Evolutionary conservation across 371 early-diverging fungal species (phyloP).

Genomic region (Apophysomyces sp.): DNA sequence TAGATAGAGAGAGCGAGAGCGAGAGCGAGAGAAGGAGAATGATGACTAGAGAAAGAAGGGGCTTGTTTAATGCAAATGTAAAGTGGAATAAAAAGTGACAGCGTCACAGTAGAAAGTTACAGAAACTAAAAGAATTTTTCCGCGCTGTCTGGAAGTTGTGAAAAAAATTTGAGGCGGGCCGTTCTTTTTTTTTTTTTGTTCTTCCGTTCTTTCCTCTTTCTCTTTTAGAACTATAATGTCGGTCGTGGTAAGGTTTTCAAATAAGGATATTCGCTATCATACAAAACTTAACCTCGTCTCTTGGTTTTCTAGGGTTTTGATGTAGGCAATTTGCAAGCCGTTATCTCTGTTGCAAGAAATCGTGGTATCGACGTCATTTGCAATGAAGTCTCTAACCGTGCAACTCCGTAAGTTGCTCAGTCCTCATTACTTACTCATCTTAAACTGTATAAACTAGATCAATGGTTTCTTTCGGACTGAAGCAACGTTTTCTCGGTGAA

Average conservation of each 20-base stretch:
- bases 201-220: neutral
- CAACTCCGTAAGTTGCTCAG: slow-evolving; percentile 87
- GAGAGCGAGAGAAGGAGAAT: neutral
- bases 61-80: neutral
- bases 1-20: too few species aligned
- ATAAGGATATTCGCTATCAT: neutral
- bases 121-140: slow-evolving; percentile 1
- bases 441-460: slow-evolving; percentile 48
- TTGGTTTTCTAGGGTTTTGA: slow-evolving; percentile 87
- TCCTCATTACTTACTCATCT: neutral
- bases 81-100: neutral
- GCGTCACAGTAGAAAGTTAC: neutral
- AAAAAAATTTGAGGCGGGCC: slow-evolving; percentile 1
- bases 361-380: slow-evolving; percentile 96
- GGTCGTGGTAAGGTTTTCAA: slow-evolving; percentile 42
- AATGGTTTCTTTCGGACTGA: slow-evolving; percentile 91
- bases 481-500: slow-evolving; percentile 96
- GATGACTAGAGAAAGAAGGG: neutral
- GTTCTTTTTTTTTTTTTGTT: neutral
- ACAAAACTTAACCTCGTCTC: neutral
- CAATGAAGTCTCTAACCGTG: slow-evolving; percentile 96
- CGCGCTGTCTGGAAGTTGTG: neutral
- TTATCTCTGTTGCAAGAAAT: slow-evolving; percentile 97
- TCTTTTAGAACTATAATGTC: slow-evolving; percentile 26
- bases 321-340: slow-evolving; percentile 93